Percentiles rank a stretch among this genome's conserved stretches.
Evolutionary conservation across 805 yeast species (phyloP).

Genomic region (Schwanniomyces yamadae): DNA sequence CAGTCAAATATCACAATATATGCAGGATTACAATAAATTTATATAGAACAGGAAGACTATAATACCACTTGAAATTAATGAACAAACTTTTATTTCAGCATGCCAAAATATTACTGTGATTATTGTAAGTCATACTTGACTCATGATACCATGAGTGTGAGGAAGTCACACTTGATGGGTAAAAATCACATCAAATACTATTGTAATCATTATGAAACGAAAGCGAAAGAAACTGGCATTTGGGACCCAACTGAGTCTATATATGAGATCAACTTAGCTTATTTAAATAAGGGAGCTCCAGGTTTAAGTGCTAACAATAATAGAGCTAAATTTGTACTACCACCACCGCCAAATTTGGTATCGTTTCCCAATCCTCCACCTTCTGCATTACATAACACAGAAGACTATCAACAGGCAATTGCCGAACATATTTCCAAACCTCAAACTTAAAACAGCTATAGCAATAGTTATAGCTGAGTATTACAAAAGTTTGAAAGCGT

Average conservation of each 20-base stretch:
- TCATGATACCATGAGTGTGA: conserved; percentile 84
- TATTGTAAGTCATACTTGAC: conserved; percentile 82
- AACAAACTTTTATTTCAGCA: too few species aligned
- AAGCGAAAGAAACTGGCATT: conserved; percentile 37
- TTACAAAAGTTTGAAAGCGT: too few species aligned
- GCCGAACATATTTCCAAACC: conserved; percentile 5
- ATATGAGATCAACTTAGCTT: conserved; percentile 35
- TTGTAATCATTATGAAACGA: conserved; percentile 68
- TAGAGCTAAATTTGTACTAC: conserved; percentile 15
- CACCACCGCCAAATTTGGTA: conserved; percentile 32
- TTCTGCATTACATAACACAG: conserved; percentile 21
- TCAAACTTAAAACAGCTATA: neutral
- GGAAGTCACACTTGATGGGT: conserved; percentile 77
- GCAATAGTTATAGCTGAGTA: too few species aligned
- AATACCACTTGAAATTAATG: too few species aligned
- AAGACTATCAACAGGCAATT: conserved; percentile 23
- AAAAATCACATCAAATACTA: conserved; percentile 70
- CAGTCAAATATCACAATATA: neutral
- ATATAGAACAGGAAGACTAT: too few species aligned
- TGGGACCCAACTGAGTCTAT: conserved; percentile 33
- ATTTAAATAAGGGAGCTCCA: conserved; percentile 35
- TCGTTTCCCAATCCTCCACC: conserved; percentile 38
- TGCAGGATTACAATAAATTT: neutral
- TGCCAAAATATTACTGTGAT: conserved; percentile 80
- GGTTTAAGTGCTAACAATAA: conserved; percentile 11